Evolutionary conservation across 2,329 filamentous ascomycete genomes (phyloP), one percentile per base, ranked within the genome.

Genomic region (Knufia petricola): DNA sequence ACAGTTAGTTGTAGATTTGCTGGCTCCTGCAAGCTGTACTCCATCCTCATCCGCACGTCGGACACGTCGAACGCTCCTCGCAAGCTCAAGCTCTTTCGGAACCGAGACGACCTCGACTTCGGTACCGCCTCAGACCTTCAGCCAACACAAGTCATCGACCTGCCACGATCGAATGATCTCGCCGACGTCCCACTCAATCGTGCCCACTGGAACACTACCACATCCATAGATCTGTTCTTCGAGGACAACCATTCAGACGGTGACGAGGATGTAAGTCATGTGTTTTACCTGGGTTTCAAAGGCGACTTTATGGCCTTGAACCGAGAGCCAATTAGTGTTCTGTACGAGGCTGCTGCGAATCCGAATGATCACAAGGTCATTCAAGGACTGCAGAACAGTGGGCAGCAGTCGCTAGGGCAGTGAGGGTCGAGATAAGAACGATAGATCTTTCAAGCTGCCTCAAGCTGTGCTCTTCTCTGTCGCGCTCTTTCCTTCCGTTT

Each of bases 311-410:
- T 92, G 78, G 81, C 82, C 63, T 67, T 94, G 61, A 92, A 84
- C 40, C 76, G 84, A 48, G 87, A 90, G 63, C 88, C 92, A 1
- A 72, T 84, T 4, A 87, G 84, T 58, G 90, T 96, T 59, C 61
- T 95, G 52, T 98, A 96, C 66, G 92, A 98, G 75, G 85, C 88
- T 15, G 90, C 90, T 21, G 84, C 92, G 30, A 95, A 95, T 65
- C 92, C 90, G 10, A 78, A 71, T 40, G 92, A 98, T 69, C 92
- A 98, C 69, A 68, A 67, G 55, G 63, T 68, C 41, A 68, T 72
- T 41, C 64, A 67, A 50, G 68, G 70, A 23, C 61, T 73, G 43
- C 64, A 59, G 46, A 65, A 66, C 15, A 53, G 64, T 21, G 60
- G 62, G 44, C 63, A 62, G 46, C 61, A 67, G 20, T 65, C 68